Evolutionary conservation across 176 grass and related monocot species (phyloP), one percentile per base, ranked within the genome.

Genomic region (Guadua angustifolia): DNA sequence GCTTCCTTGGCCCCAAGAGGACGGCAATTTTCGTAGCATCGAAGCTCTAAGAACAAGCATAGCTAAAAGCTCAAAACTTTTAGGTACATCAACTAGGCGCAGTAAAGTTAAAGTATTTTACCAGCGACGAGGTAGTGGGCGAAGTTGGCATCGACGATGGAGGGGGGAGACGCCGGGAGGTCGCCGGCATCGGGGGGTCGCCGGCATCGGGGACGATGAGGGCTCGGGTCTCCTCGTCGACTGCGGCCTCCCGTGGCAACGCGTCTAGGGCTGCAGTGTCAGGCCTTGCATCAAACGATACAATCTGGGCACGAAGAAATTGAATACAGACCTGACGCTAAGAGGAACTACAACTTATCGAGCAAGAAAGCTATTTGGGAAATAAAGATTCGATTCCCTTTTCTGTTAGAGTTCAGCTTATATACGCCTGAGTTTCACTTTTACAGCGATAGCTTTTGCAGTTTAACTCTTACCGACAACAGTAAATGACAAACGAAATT

Each of bases 91-190:
- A 15, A 4, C 9, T 5, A 49, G 13, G 42, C 3, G 0, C 3
- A 15, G n/a, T 0, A 65, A 46, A 66, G 43, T 0, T 17, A 5
- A 9, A 13, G 1, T 12, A 1, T 45, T 52, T 52, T 82, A 93
- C 93, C 95, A 79, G 80, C 49, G 29, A 44, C 55, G 57, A 90
- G 93, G 66, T 92, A 98, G 53, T 89, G 93, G 3, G 74, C 82
- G 69, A 94, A 98, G 81, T 95, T 98, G n/a, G 76, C 69, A 78
- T 98, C 89, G 29, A 95, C 87, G 51, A 93, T 81, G 9, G 96
- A 88, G 26, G 83, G 93, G 25, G 96, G 91, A 15, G 69, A 58
- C 74, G 68, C 35, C 38, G 89, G 93, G 66, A 98, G 89, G 81
- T 88, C 82, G 15, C 83, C 78, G 29, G 64, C 57, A 40, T 98